Evolutionary conservation across 345 rosid genomes (phyloP).

Genomic region (Bruguiera gymnorhiza): DNA sequence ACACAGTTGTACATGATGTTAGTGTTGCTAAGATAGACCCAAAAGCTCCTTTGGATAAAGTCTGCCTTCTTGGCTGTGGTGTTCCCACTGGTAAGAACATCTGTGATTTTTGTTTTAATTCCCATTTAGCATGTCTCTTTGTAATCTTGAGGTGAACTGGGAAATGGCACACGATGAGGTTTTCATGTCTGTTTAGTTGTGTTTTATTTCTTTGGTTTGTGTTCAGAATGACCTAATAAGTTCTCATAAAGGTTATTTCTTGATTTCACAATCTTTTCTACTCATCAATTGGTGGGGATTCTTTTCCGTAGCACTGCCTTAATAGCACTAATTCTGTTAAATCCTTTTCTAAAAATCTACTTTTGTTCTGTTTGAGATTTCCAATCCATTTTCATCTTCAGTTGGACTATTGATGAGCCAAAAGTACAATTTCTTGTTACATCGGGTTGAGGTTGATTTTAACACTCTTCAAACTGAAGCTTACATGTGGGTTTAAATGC

Average conservation of each 20-base stretch:
- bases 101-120: not conserved
- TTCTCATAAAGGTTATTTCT: not conserved
- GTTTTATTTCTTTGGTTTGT: not conserved
- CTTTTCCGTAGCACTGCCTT: too few relatives aligned
- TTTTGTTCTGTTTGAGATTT: not conserved
- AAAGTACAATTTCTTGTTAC: not conserved
- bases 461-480: too few relatives aligned
- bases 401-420: not conserved
- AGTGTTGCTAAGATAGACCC: constrained; percentile 97
- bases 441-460: not conserved
- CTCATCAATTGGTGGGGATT: too few relatives aligned
- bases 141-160: not conserved
- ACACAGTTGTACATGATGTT: constrained; percentile 95
- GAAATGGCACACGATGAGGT: too few relatives aligned
- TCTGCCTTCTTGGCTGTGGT: constrained; percentile 99
- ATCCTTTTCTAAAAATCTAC: not conserved
- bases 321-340: not conserved
- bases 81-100: constrained; percentile 78
- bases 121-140: not conserved
- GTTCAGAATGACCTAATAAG: not conserved
- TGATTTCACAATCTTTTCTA: not conserved
- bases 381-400: not conserved
- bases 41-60: constrained; percentile 90
- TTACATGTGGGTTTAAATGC: too few relatives aligned
- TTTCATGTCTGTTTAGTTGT: not conserved